Percentiles rank a stretch among this genome's conserved stretches.
Evolutionary conservation across 148 eudicot genomes (phyloP).

Genomic region (Fagopyrum homotropicum): DNA sequence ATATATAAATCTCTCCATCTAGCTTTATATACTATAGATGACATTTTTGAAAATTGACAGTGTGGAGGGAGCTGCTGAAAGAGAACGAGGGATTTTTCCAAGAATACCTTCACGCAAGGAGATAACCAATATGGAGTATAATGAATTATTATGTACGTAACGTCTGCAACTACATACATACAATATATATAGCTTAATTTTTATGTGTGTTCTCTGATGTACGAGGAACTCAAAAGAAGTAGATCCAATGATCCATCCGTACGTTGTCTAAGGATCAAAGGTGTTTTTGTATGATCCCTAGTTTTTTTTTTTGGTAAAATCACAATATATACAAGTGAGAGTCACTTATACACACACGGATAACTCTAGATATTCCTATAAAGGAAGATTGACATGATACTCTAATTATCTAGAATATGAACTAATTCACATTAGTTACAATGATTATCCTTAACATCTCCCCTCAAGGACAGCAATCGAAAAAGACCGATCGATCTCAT

Average conservation of each 20-base stretch:
- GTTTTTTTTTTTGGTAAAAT: too few species aligned
- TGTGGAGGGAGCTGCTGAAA: constrained; percentile 60
- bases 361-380: too few species aligned
- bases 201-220: background rate
- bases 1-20: background rate
- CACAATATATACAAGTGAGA: too few species aligned
- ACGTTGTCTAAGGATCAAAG: too few species aligned
- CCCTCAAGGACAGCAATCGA: too few species aligned
- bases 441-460: too few species aligned
- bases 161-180: background rate
- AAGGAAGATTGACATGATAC: too few species aligned
- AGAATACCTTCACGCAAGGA: constrained; percentile 28
- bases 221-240: background rate
- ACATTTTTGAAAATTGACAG: constrained; percentile 19
- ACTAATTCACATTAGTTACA: too few species aligned
- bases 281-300: background rate
- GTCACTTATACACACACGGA: too few species aligned
- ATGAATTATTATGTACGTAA: background rate
- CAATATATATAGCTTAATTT: background rate
- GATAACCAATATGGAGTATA: background rate
- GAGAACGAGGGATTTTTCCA: constrained; percentile 45
- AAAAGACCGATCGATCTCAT: too few species aligned
- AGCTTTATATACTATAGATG: background rate
- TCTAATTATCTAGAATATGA: too few species aligned
- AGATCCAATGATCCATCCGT: too few species aligned